Base-by-base conservation (phyloP, 2,329 filamentous ascomycete species). In the Fusarium euwallaceae region DNA sequence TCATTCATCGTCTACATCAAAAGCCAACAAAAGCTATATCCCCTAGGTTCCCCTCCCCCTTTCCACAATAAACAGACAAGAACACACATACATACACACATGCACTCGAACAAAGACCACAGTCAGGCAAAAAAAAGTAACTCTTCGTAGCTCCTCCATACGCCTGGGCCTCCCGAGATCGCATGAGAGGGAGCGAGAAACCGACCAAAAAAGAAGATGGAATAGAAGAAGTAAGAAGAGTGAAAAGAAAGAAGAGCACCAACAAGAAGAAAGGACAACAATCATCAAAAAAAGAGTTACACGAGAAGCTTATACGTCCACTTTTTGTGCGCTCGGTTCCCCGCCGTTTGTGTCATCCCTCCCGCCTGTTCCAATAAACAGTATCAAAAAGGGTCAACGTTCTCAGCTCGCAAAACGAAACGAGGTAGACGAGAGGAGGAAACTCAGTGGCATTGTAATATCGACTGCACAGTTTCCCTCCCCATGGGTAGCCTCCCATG, bases 1-100 rank as follows among this genome's bases (percentile, higher is more conserved):
- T 79, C 78, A 79, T 80, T 78, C 78, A 73, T 78, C 72, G 66
- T 79, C 77, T 79, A 77, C 77, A 66, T 75, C 45, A 51, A 78
- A 78, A 74, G 56, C 74, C 77, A 77, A 79, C 64, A 67, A 75
- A 59, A 74, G 39, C 53, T 34, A 24, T 29, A 51, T 65, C 55
- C 53, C 67, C 24, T 36, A 24, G n/a, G 51, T 41, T n/a, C 58
- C 32, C 63, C 8, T 66, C 7, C 11, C 56, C 65, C 69, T 64
- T 61, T 43, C 45, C 59, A 72, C 69, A 48, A 59, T 51, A 58
- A 63, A n/a, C 16, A 64, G 36, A 58, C 51, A 59, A 61, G 17
- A 10, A 58, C 24, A 58, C 61, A 64, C 51, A 64, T 32, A 69
- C 56, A 56, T 48, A 24, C 24, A 62, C 71, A 74, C 55, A 58